Evolutionary conservation across 306 rosid genomes (phyloP).

Genomic region (Lablab purpureus): DNA sequence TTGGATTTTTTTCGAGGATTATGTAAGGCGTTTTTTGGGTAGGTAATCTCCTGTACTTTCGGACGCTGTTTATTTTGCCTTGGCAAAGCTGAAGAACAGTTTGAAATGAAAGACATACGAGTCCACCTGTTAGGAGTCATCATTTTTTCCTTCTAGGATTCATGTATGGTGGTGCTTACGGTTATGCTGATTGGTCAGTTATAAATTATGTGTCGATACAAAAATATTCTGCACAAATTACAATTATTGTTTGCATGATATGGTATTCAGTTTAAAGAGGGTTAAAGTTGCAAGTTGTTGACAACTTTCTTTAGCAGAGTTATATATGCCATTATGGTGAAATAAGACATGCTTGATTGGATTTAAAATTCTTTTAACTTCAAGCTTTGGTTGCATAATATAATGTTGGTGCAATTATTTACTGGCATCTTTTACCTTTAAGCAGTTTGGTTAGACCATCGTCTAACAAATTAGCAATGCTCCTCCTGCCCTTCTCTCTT

Average conservation of each 20-base stretch:
- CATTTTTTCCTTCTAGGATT: background rate
- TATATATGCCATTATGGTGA: slow-evolving; percentile 11
- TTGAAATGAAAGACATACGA: background rate
- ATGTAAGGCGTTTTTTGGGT: slow-evolving; percentile 10
- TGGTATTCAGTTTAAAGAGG: slow-evolving; percentile 25
- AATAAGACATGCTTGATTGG: slow-evolving; percentile 30
- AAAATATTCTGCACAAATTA: background rate
- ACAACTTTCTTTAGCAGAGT: slow-evolving; percentile 1
- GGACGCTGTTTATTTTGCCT: background rate
- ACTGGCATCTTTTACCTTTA: background rate
- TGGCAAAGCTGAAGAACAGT: background rate
- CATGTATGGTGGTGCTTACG: slow-evolving; percentile 2
- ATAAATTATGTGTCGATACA: background rate
- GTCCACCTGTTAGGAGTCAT: background rate
- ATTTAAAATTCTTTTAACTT: slow-evolving; percentile 25
- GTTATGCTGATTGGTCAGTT: background rate
- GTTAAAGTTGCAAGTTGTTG: slow-evolving; percentile 7
- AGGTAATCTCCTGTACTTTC: background rate
- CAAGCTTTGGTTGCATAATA: background rate
- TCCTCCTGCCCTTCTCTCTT: background rate
- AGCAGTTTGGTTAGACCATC: slow-evolving; percentile 27
- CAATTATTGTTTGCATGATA: slow-evolving; percentile 12
- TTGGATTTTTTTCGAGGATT: slow-evolving; percentile 2
- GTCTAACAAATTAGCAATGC: slow-evolving; percentile 1
- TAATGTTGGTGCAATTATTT: slow-evolving; percentile 16